phyloP scores from a whole-genome alignment of 2,329 filamentous ascomycete species.

The Chaetomiaceae sp. region DNA sequence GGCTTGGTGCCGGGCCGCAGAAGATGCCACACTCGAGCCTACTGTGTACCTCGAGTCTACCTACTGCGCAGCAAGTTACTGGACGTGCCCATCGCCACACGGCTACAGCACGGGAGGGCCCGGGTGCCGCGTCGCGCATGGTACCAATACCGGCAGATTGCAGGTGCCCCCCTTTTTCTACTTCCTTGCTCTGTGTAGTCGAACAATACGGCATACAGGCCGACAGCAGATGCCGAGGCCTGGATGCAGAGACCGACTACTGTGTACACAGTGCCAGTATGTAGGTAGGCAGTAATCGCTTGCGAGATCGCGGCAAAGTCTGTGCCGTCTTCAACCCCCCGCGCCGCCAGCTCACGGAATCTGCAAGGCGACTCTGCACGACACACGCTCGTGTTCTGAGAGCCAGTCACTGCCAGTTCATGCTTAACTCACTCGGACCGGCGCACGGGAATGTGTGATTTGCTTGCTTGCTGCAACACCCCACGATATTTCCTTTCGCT shows the following conservation, averaged over 20 bases:
- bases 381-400: no score
- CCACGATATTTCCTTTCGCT: slow-evolving; percentile 1
- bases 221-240: no score
- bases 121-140: slow-evolving; percentile 21
- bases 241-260: no score
- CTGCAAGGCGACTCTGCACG: slow-evolving; percentile 20
- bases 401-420: no score
- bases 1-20: slow-evolving; percentile 11
- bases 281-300: background rate
- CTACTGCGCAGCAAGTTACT: slow-evolving; percentile 5
- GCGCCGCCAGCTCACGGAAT: slow-evolving; percentile 14
- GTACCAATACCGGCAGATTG: slow-evolving; percentile 13
- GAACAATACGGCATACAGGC: no score
- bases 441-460: slow-evolving; percentile 1
- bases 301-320: slow-evolving; percentile 6
- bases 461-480: slow-evolving; percentile 9
- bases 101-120: slow-evolving; percentile 21
- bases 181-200: no score
- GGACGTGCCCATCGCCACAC: slow-evolving; percentile 13
- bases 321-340: slow-evolving; percentile 10
- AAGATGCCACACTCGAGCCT: background rate
- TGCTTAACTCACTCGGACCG: no score
- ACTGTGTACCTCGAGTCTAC: slow-evolving; percentile 3
- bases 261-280: background rate
- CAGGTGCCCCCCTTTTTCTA: slow-evolving; percentile 14